Evolutionary conservation across 306 rosid species (phyloP).

Genomic region (Vicia sativa): DNA sequence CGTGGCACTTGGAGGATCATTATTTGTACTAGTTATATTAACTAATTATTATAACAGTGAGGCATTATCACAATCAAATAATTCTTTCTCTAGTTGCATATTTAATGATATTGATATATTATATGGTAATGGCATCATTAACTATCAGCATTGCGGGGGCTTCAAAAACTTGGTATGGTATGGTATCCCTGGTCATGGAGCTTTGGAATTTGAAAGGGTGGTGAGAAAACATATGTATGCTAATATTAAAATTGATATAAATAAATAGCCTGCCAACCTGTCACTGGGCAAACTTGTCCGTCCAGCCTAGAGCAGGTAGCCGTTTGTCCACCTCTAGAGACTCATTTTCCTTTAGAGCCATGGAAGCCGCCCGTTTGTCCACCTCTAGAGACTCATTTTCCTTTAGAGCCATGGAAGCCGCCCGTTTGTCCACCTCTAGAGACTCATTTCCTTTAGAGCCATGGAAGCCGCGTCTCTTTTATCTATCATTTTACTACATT

Average conservation of each 20-base stretch:
- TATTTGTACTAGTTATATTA: constrained; percentile 59
- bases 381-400: no score
- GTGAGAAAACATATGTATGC: constrained; percentile 81
- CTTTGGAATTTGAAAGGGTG: constrained; percentile 82
- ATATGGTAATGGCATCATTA: no score
- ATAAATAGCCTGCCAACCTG: no score
- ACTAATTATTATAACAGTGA: neutral
- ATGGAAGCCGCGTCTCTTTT: constrained; percentile 12
- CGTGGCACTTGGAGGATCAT: constrained; percentile 99
- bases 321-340: no score
- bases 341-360: no score
- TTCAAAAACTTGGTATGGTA: constrained; percentile 98
- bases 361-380: no score
- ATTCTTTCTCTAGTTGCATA: constrained; percentile 17
- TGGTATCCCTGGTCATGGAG: constrained; percentile 89
- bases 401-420: no score
- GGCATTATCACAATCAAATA: constrained; percentile 9
- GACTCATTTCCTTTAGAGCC: constrained; percentile 3
- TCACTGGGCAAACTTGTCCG: no score
- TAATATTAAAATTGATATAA: no score
- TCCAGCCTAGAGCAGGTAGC: no score
- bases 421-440: no score
- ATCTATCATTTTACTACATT: neutral
- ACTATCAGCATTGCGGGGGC: constrained; percentile 98
- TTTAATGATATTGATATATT: constrained; percentile 31